phyloP scores from a whole-genome alignment of 441 rosid species.

The Pelargonium australe region DNA sequence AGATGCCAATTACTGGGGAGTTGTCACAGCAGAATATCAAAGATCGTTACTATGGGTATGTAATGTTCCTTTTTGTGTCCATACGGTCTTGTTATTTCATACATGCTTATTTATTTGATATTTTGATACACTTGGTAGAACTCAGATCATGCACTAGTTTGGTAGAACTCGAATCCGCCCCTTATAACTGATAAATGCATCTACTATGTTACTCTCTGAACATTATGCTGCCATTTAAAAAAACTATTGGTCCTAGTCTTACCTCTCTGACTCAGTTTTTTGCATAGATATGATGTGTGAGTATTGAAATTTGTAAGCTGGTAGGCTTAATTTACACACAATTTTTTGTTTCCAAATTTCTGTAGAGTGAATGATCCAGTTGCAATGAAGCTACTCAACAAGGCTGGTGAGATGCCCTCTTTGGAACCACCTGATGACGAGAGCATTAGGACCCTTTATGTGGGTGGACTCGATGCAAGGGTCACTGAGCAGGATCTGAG shows the following conservation, averaged over 20 bases:
- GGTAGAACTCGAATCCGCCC: not conserved
- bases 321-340: not conserved
- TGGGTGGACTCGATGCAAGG: conserved; percentile 83
- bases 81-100: not conserved
- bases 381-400: conserved; percentile 76
- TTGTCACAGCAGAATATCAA: conserved; percentile 89
- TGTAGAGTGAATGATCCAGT: conserved; percentile 89
- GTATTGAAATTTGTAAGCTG: not conserved
- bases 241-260: not conserved
- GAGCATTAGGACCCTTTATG: conserved; percentile 82
- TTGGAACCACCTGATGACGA: conserved; percentile 87
- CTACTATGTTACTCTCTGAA: too few relatives aligned
- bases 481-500: conserved; percentile 80
- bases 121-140: not conserved
- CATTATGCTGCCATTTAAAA: not conserved
- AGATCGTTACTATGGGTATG: conserved; percentile 94
- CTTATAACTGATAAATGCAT: too few relatives aligned
- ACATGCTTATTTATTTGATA: not conserved
- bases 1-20: conserved; percentile 93
- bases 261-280: not conserved
- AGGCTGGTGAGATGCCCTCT: conserved; percentile 95
- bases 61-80: not conserved
- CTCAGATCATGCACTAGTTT: not conserved
- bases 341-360: not conserved
- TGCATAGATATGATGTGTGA: not conserved